Conservation (phyloP, 306 rosid genomes). For the Crotalaria pallida region DNA sequence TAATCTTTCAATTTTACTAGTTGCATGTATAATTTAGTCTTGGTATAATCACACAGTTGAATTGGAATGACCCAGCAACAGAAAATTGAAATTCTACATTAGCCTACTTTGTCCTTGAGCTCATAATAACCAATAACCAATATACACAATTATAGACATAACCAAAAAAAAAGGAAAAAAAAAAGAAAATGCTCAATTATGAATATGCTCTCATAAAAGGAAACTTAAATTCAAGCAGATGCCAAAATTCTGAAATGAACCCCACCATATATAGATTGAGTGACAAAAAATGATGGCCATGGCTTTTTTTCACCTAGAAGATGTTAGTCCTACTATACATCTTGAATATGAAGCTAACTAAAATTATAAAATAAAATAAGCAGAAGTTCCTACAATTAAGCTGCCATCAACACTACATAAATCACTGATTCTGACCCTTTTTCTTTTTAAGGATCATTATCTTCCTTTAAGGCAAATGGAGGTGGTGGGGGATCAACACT, state of each 20-base stretch:
- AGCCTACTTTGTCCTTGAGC: not conserved
- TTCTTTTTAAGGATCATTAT: conserved; percentile 31
- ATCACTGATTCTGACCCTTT: conserved; percentile 30
- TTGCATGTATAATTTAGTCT: not conserved
- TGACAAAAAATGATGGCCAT: not conserved
- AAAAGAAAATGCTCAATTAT: not conserved
- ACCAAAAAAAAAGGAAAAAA: not conserved
- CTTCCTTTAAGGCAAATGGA: conserved; percentile 42
- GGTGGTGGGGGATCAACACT: conserved; percentile 71
- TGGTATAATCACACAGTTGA: not conserved
- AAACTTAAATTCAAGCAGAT: not conserved
- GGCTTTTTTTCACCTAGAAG: conserved; percentile 29
- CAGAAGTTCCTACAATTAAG: conserved; percentile 7
- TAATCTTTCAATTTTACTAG: too few relatives aligned
- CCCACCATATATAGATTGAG: not conserved
- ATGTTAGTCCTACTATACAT: conserved; percentile 56
- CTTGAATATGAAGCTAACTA: conserved; percentile 20
- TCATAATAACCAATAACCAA: not conserved
- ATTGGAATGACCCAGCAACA: not conserved
- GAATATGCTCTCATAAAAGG: not conserved
- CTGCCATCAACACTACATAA: conserved; percentile 12
- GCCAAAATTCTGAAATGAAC: conserved; percentile 12
- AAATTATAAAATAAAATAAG: not conserved
- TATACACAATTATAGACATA: not conserved
- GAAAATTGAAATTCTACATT: not conserved